These are phyloP conservation scores for Chlamydomonas eustigma DNA, from an alignment of 139 green algal species.

Conservation along the genomic window DNA sequence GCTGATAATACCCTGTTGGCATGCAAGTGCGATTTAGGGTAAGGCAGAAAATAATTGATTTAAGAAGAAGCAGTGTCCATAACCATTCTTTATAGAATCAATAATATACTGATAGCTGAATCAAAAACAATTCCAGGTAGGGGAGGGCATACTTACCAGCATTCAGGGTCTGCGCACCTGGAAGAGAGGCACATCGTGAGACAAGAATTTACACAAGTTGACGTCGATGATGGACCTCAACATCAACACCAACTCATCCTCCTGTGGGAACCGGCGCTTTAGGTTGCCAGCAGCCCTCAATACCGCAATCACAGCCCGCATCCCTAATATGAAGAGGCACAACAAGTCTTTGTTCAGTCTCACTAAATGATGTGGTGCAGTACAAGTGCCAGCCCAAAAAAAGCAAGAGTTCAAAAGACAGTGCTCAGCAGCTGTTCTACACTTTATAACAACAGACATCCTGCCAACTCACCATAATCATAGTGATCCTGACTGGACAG, in stretches of 20 bases:
- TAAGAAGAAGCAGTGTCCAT: conserved; percentile 12
- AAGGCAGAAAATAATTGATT: background rate
- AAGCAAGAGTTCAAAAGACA: too few relatives aligned
- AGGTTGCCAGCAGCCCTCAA: conserved; percentile 61
- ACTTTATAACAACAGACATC: too few relatives aligned
- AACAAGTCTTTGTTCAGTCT: too few relatives aligned
- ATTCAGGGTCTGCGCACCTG: conserved; percentile 19
- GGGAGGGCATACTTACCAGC: too few relatives aligned
- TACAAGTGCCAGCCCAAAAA: too few relatives aligned
- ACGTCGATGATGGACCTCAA: conserved; percentile 76
- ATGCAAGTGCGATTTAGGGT: conserved; percentile 17
- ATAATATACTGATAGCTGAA: background rate
- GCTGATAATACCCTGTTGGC: conserved; percentile 57
- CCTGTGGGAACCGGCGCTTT: conserved; percentile 47
- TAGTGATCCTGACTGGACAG: conserved; percentile 78
- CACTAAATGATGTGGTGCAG: too few relatives aligned
- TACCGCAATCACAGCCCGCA: conserved; percentile 75
- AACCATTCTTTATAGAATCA: background rate
- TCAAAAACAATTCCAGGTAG: background rate
- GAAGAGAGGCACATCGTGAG: conserved; percentile 32
- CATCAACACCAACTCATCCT: conserved; percentile 74
- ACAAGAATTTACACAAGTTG: conserved; percentile 76
- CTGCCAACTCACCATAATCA: conserved; percentile 61
- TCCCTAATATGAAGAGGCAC: conserved; percentile 36
- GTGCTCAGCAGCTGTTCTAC: too few relatives aligned